Percentiles rank a stretch among this genome's conserved stretches.
phyloP scores from a whole-genome alignment of 352 stramenopile species.

The Globisporangium paddicum region DNA sequence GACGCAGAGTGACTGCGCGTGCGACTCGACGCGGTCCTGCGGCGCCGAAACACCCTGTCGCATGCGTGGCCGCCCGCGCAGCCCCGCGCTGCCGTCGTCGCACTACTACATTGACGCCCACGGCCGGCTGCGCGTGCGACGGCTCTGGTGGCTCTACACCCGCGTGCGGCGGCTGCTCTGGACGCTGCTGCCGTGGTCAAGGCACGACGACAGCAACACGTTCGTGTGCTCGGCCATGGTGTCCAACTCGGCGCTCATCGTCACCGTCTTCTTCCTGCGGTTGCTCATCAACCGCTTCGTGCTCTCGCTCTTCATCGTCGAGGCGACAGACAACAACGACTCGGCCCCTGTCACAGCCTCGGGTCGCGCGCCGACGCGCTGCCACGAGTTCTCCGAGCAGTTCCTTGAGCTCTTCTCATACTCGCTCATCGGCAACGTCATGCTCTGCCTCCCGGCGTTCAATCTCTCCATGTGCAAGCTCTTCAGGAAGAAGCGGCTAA shows the following conservation, averaged over 20 bases:
- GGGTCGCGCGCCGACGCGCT: slow-evolving; percentile 12
- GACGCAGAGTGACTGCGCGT: slow-evolving; percentile 11
- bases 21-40: slow-evolving; percentile 1
- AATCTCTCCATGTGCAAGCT: slow-evolving; percentile 55
- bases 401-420: slow-evolving; percentile 69
- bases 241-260: slow-evolving; percentile 67
- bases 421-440: slow-evolving; percentile 48
- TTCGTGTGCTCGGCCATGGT: slow-evolving; percentile 72
- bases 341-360: no score
- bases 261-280: slow-evolving; percentile 43
- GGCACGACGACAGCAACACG: slow-evolving; percentile 77
- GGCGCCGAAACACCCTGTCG: not conserved
- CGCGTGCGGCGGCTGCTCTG: slow-evolving; percentile 35
- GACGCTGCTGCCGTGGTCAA: slow-evolving; percentile 51
- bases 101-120: slow-evolving; percentile 61
- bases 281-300: slow-evolving; percentile 46
- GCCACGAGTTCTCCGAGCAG: slow-evolving; percentile 47
- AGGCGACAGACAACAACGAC: slow-evolving; percentile 7
- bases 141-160: slow-evolving; percentile 58
- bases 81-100: slow-evolving; percentile 28
- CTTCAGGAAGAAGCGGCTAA: slow-evolving; percentile 34
- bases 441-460: slow-evolving; percentile 67
- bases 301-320: slow-evolving; percentile 33
- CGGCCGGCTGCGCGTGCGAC: slow-evolving; percentile 42
- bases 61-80: not conserved